Evolutionary conservation across 805 yeast genomes (phyloP).

Genomic region (Metschnikowia shivogae): DNA sequence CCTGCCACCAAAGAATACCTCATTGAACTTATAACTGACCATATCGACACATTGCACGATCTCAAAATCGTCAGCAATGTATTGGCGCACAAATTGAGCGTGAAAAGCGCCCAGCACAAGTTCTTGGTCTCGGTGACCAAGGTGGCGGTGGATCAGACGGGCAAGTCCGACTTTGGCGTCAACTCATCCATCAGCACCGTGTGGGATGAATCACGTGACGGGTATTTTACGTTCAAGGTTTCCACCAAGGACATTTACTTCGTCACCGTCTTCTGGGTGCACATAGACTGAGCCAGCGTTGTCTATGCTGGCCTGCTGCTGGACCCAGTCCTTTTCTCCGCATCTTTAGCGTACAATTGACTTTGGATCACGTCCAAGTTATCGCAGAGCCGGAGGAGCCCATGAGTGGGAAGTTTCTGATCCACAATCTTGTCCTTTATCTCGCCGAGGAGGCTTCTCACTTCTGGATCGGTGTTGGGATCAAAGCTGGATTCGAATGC

Average conservation of each 20-base stretch:
- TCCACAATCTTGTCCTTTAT: not conserved
- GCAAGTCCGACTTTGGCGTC: conserved; percentile 22
- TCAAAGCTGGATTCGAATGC: conserved; percentile 7
- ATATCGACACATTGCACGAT: conserved; percentile 1
- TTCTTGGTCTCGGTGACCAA: conserved; percentile 46
- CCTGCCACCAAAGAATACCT: conserved; percentile 11
- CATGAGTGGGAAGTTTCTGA: conserved; percentile 1
- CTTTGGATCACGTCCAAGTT: conserved; percentile 13
- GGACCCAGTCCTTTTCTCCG: too few species aligned
- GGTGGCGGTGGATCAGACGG: conserved; percentile 20
- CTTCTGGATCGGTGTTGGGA: conserved; percentile 15
- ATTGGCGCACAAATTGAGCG: conserved; percentile 33
- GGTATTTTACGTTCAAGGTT: conserved; percentile 38
- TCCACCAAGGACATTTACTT: conserved; percentile 20
- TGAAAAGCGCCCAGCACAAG: conserved; percentile 52
- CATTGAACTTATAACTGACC: conserved; percentile 4
- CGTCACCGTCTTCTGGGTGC: conserved; percentile 17
- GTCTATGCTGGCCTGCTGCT: not conserved
- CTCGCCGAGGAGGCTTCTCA: not conserved
- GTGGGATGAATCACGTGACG: conserved; percentile 58
- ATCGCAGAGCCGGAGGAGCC: conserved; percentile 11
- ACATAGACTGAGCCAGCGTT: conserved; percentile 6
- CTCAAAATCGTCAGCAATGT: conserved; percentile 24
- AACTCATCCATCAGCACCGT: conserved; percentile 46
- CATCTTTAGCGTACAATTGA: conserved; percentile 5